Evolutionary conservation across 306 rosid species (phyloP).

Genomic region (Vachellia collinsii): DNA sequence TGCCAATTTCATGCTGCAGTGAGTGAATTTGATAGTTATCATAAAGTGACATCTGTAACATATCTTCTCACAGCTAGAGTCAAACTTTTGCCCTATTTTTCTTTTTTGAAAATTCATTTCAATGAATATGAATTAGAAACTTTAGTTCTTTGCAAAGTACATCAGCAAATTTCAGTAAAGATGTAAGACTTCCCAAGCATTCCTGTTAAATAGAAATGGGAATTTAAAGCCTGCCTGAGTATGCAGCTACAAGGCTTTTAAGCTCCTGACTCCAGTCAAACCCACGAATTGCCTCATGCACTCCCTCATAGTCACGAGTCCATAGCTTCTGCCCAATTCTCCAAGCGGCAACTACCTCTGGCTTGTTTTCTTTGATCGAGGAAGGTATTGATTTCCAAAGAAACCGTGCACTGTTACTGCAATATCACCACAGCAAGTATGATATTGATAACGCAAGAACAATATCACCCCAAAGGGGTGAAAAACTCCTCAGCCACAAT

Average conservation of each 20-base stretch:
- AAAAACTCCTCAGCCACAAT: neutral
- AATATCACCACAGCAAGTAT: slow-evolving; percentile 43
- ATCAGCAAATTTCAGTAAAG: neutral
- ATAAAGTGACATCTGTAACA: neutral
- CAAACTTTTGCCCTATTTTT: neutral
- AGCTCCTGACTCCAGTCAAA: slow-evolving; percentile 82
- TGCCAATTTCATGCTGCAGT: neutral
- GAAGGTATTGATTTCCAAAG: slow-evolving; percentile 87
- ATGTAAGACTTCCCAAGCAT: slow-evolving; percentile 40
- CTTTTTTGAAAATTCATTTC: neutral
- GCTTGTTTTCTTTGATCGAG: slow-evolving; percentile 65
- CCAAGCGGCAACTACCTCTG: slow-evolving; percentile 80
- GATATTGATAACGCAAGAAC: slow-evolving; percentile 4
- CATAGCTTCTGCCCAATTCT: slow-evolving; percentile 80
- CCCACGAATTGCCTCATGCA: slow-evolving; percentile 68
- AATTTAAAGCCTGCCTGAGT: slow-evolving; percentile 71
- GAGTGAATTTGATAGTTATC: neutral
- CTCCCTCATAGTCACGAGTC: slow-evolving; percentile 70
- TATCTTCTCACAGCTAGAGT: neutral
- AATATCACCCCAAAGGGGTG: neutral
- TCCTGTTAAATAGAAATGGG: neutral
- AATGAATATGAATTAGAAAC: neutral
- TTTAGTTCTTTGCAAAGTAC: neutral
- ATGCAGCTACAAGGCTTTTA: slow-evolving; percentile 68
- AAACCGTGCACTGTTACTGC: slow-evolving; percentile 89